phyloP scores from a whole-genome alignment of 2,329 filamentous ascomycete species.

The Pezicula neosporulosa region DNA sequence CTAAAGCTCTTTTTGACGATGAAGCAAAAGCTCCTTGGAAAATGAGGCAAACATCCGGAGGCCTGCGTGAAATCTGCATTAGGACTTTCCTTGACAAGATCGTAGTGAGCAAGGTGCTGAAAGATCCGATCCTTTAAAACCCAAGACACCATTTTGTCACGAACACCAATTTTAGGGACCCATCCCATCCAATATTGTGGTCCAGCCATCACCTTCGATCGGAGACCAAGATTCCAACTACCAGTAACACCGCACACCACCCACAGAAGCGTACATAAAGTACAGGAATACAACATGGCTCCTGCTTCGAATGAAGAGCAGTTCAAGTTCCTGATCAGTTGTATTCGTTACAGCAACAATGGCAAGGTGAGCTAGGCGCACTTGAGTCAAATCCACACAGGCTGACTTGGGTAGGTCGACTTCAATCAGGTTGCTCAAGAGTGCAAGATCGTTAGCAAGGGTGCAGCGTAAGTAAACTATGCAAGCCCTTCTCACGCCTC shows the following conservation, averaged over 20 bases:
- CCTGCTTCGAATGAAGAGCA: conserved; percentile 49
- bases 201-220: conserved; percentile 6
- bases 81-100: conserved; percentile 18
- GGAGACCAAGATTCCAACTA: background rate
- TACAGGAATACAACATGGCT: conserved; percentile 40
- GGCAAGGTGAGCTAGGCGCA: conserved; percentile 49
- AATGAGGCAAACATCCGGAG: conserved; percentile 3
- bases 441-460: conserved; percentile 59
- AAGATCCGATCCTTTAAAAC: conserved; percentile 15
- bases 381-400: background rate
- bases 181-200: conserved; percentile 4
- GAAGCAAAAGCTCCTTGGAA: background rate
- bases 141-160: conserved; percentile 13
- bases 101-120: conserved; percentile 4
- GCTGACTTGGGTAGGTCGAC: conserved; percentile 50
- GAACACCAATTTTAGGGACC: conserved; percentile 5
- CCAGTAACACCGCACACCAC: background rate
- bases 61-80: conserved; percentile 12
- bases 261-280: background rate
- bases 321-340: conserved; percentile 63
- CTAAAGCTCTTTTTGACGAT: background rate
- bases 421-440: conserved; percentile 63
- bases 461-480: conserved; percentile 59
- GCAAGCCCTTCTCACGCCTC: background rate
- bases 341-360: conserved; percentile 56